Evolutionary conservation across 163 green algal genomes (phyloP), one percentile per base, ranked within the genome.

Genomic region (Scenedesmus sp.): DNA sequence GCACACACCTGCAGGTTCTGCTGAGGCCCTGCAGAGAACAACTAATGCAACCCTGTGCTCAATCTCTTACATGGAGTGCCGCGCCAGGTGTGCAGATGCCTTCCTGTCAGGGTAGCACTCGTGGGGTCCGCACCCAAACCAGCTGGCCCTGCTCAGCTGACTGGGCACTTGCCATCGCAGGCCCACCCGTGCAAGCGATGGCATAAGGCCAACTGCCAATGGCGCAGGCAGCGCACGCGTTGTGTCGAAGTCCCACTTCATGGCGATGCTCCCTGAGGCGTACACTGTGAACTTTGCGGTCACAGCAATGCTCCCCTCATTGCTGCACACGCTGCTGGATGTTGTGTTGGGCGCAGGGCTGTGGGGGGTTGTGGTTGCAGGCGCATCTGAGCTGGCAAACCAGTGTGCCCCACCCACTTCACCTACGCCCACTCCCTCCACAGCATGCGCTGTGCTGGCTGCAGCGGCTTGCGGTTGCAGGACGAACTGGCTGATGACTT

Each of bases 81-180:
- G 73, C 10, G 89, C 84, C 59, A 96, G 20, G 3, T 23, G 79
- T 46, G 97, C 97, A 0, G 92, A 93, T 0, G 87, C 87, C 93
- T 98, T 97, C 46, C 98, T 94, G 91, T 99, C 98, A 18, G 95
- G 93, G 92, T 98, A 98, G 94, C 95, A 98, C 94, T 99, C 98
- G 90, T 99, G 97, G 0, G 98, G 98, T 0, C 98, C 98, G 0
- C 92, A 82, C 5, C 98, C 98, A 81, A 96, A 96, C 96, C 97
- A 99, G 13, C 87, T 55, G 12, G 96, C 94, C 20, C 55, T 13
- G 15, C 87, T 82, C n/a, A 96, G 93, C 1, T 77, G 5, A 8
- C 67, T 77, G 7, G 86, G 67, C 46, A 89, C 52, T 12, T 2
- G 4, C 62, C 84, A 70, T 82, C 18, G 62, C 34, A 97, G 12